Evolutionary conservation across 768 basidiomycete genomes (phyloP).

Genomic region (Ramaria rubella): DNA sequence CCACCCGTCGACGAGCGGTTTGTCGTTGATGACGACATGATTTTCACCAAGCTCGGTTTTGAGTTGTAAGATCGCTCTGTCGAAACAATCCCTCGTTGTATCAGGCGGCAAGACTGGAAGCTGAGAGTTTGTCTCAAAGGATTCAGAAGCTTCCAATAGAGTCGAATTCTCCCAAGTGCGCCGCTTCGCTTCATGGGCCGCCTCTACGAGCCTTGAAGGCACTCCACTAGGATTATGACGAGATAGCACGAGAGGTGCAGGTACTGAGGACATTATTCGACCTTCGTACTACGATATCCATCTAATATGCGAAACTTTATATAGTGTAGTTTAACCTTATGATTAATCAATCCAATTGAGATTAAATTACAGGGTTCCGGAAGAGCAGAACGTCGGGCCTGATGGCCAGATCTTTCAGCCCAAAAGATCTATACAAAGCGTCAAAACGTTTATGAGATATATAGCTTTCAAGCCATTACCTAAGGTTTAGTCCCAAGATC

Average conservation of each 20-base stretch:
- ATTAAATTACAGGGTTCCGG: too few species aligned
- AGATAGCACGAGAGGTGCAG: neutral
- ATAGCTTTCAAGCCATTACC: too few species aligned
- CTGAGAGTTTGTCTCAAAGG: neutral
- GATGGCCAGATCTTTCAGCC: too few species aligned
- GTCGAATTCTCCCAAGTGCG: neutral
- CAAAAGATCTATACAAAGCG: too few species aligned
- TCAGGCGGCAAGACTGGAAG: slow-evolving; percentile 1
- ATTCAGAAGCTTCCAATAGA: neutral
- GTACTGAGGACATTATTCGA: too few species aligned
- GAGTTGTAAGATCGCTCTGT: neutral
- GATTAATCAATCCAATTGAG: too few species aligned
- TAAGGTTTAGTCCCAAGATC: too few species aligned
- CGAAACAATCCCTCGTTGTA: neutral
- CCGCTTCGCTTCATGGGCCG: neutral
- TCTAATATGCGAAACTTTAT: too few species aligned
- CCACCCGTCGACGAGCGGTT: neutral
- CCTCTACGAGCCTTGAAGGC: neutral
- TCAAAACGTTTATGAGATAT: too few species aligned
- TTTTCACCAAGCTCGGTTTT: neutral
- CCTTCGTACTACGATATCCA: too few species aligned
- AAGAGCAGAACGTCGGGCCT: too few species aligned
- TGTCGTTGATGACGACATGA: slow-evolving; percentile 3
- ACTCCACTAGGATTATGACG: neutral
- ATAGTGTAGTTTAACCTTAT: too few species aligned